Evolutionary conservation across 2,329 filamentous ascomycete species (phyloP).

Genomic region (Sporothrix inflata): DNA sequence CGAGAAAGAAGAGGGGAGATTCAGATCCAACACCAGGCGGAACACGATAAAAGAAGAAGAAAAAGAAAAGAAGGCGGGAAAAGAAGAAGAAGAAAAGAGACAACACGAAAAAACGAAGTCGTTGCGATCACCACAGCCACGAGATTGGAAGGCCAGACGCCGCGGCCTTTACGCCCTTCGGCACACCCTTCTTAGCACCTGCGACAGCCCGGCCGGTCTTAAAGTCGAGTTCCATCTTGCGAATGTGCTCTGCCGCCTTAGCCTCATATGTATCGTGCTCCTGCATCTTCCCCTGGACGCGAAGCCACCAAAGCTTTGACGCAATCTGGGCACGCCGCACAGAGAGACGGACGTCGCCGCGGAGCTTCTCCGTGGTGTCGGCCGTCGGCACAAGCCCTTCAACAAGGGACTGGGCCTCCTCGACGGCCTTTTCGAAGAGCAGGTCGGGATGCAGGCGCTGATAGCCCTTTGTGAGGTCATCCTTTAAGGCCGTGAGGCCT

Average conservation of each 20-base stretch:
- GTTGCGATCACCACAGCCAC: not conserved
- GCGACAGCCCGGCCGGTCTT: not conserved
- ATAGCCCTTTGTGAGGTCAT: not conserved
- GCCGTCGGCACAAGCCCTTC: not conserved
- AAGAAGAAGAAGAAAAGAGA: not conserved
- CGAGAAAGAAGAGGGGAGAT: not conserved
- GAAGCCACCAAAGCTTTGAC: constrained; percentile 35
- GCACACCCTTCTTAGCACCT: not conserved
- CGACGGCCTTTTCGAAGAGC: not conserved
- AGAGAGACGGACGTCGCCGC: constrained; percentile 7
- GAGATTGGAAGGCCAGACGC: no score
- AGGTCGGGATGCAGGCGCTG: not conserved
- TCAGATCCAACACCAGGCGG: not conserved
- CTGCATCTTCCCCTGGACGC: constrained; percentile 28
- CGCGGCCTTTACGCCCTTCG: not conserved
- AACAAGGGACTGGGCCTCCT: not conserved
- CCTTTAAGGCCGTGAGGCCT: not conserved
- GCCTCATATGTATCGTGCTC: constrained; percentile 31
- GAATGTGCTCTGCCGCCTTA: constrained; percentile 29
- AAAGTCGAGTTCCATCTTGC: constrained; percentile 16
- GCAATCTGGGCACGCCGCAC: constrained; percentile 33
- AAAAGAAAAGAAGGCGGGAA: not conserved
- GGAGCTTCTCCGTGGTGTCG: not conserved
- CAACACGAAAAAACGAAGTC: not conserved
- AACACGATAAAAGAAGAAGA: not conserved